A percentile compares a stretch with the other conserved stretches of the same genome.
phyloP scores from a whole-genome alignment of 192 early-diverging fungal genomes.

The Gonapodya prolifera region DNA sequence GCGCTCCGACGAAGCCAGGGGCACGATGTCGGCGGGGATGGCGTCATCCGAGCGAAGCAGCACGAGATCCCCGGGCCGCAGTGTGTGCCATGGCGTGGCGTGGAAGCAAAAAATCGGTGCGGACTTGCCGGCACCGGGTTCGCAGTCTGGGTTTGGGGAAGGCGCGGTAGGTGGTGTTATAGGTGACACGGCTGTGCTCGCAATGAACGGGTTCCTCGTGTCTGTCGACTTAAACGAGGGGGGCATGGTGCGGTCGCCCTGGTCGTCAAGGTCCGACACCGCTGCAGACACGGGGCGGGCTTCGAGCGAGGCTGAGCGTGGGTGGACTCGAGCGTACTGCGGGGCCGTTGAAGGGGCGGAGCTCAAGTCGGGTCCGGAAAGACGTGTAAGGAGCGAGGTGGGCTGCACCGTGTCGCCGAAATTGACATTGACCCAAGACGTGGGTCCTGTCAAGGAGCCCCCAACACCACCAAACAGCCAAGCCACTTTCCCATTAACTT shows the following conservation, averaged over 20 bases:
- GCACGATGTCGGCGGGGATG: slow-evolving; percentile 83
- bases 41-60: slow-evolving; percentile 67
- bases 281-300: neutral
- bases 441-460: neutral
- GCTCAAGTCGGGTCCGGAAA: neutral
- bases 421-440: slow-evolving; percentile 10
- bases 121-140: too few relatives aligned
- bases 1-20: slow-evolving; percentile 71
- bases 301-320: neutral
- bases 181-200: neutral
- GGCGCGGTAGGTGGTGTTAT: neutral
- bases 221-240: too few relatives aligned
- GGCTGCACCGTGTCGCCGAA: neutral
- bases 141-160: neutral
- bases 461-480: neutral
- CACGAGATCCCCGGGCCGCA: slow-evolving; percentile 83
- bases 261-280: too few relatives aligned
- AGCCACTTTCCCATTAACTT: slow-evolving; percentile 52
- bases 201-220: too few relatives aligned
- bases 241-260: too few relatives aligned
- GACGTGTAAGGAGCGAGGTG: neutral
- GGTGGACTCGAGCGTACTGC: neutral
- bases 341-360: neutral
- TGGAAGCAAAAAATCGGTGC: neutral
- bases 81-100: slow-evolving; percentile 61